Base-by-base conservation (phyloP, 1,139 yeast genomes). In the Arxiozyma bovina region DNA sequence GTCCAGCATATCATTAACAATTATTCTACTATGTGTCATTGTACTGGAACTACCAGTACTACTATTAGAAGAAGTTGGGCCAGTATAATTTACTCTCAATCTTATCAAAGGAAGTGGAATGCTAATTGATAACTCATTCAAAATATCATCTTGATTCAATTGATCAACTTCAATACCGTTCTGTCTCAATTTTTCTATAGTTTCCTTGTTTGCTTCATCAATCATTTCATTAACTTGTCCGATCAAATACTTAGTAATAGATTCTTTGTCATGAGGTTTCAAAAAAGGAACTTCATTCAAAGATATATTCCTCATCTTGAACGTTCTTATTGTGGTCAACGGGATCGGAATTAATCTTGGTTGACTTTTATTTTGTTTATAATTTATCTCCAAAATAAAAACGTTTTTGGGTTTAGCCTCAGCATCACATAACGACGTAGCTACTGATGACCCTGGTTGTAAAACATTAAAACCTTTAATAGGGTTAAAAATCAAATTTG, bases 381-480 rank as follows among this genome's bases (percentile, higher is more conserved):
- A 84, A 40, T 78, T 77, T 21, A 93, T 74, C 51, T 80, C 81
- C 60, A 94, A 61, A 1, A 93, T 74, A 55, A 87, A 91, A 0
- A 84, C 91, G 64, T 81, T 77, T 66, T 93, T 94, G 42, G 79
- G 81, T 17, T 81, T 77, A 0, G 89, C 79, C 66, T 93, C 99
- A 3, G 95, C 96, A 54, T 87, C 95, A 53, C 87, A 81, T 44
- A 94, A 74, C 17, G 96, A 85, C 0, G 99, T 93, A 0, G 96
- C 98, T 20, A 93, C 87, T 0, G 96, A 87, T 1, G 96, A 88
- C 0, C 99, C 99, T 0, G 96, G 95, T 67, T 91, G 96, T 48
- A 94, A 75, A 0, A 91, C 90, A 57, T 82, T 82, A 66, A 91
- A 89, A 1, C 83, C 85, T 30, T 82, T 82, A 23, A 79, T 79